Evolutionary conservation across 495 filamentous ascomycete genomes (phyloP), one percentile per base, ranked within the genome.

Genomic region (Penicillium salamii): DNA sequence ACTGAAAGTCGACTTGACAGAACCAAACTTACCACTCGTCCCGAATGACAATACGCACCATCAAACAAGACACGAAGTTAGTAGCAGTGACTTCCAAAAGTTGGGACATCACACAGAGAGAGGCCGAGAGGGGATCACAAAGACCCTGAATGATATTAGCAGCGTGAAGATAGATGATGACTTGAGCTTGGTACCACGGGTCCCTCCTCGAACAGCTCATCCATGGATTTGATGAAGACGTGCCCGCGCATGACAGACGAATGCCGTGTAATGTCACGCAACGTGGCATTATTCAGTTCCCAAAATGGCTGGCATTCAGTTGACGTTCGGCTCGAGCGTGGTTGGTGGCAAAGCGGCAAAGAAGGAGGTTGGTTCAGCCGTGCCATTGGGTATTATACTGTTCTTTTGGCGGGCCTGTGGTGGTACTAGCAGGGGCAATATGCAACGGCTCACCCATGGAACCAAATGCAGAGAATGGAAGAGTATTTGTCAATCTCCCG

Each of bases 401-500:
- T 34, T 19, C 6, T 26, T 24, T 46, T 28, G 9, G 28, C 9
- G n/a, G 20, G 31, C 23, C n/a, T 26, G n/a, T 15, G 29, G 29
- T 46, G 43, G 43, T 20, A 35, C 31, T 18, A 15, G 23, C 31
- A 35, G 43, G 43, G 31, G 32, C 43, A 46, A 46, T 14, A 3
- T 26, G 23, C 23, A 3, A 26, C 4, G 8, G 23, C 4, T 4
- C 4, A 26, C 23, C 23, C 23, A 26, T 26, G 23, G 23, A 26
- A 26, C 3, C 23, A 26, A 26, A 26, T 26, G 23, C 4, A 26
- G 4, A 26, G 4, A 26, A 4, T 26, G 4, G 8, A 26, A 3
- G 23, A 26, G 8, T 26, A 26, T 26, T 26, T 26, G 23, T 8
- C 23, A 26, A n/a, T n/a, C n/a, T n/a, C n/a, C n/a, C n/a, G n/a